Evolutionary conservation across 192 early-diverging fungal genomes (phyloP).

Genomic region (Coemansia sp.): DNA sequence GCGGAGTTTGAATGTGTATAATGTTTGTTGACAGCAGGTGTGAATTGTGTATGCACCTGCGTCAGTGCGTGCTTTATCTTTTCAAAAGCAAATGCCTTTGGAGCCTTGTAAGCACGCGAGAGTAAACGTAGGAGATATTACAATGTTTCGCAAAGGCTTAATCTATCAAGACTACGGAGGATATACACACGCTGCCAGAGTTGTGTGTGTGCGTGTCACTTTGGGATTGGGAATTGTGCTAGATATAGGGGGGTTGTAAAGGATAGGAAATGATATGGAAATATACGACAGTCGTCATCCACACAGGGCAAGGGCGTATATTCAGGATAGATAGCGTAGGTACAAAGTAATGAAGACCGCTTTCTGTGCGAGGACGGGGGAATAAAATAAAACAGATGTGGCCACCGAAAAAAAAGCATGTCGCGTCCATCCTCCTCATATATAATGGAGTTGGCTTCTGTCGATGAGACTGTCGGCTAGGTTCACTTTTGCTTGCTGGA

Average conservation of each 20-base stretch:
- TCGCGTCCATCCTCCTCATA: background rate
- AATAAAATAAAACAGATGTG: background rate
- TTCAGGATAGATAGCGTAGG: background rate
- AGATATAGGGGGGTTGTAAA: background rate
- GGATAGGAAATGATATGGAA: background rate
- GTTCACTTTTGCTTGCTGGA: background rate
- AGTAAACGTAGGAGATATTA: background rate
- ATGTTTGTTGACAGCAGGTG: background rate
- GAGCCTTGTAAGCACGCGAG: background rate
- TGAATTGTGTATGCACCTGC: background rate
- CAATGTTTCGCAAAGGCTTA: background rate
- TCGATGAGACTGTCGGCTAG: background rate
- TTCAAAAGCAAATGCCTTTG: background rate
- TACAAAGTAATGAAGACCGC: background rate
- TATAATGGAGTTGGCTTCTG: background rate
- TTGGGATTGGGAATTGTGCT: background rate
- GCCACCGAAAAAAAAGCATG: background rate
- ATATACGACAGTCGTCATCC: background rate
- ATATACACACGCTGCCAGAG: background rate
- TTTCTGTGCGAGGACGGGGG: background rate
- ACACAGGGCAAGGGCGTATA: background rate
- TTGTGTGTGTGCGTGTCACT: background rate
- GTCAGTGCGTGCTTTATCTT: background rate
- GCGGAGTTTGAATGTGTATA: constrained; percentile 3
- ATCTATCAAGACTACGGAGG: background rate